Base-by-base conservation (phyloP, 805 yeast species). In the Yamadazyma endophytica region DNA sequence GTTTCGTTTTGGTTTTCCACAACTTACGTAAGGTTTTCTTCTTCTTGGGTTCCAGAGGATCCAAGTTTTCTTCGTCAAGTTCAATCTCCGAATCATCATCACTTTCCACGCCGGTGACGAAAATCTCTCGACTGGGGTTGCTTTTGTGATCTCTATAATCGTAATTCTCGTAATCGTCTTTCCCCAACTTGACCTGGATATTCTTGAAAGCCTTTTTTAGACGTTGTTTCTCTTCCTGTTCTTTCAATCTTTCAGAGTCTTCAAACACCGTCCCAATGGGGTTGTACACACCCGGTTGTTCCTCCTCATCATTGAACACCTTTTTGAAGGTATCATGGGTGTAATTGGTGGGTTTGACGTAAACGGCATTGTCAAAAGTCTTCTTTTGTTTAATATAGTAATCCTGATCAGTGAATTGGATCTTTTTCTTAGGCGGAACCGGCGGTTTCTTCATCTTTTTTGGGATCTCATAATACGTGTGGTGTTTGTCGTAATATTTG, bases 231-330 rank as follows among this genome's bases (percentile, higher is more conserved):
- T 50, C 44, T 9, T 47, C 50, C 13, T 41, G 44, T 17, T 43
- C 47, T 33, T 27, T 35, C 9, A 36, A n/a, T 28, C 39, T 43
- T 14, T 40, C 50, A 0, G 50, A 44, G 15, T 49, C 55, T 21
- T 58, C 56, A 39, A 66, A 66, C 5, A 66, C 70, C 23, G 49
- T 43, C 32, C 63, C 68, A 40, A 58, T 58, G 2, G 72, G 72
- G 34, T 61, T 64, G 29, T 58, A 56, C 24, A 46, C 47, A 21
- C 47, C 54, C 21, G 41, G 38, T 13, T 44, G 47, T 29, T 61
- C 65, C 5, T 57, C 54, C 15, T 46, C 46, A 24, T 57, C 56
- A 9, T 41, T 39, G 35, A 65, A 64, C 4, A 65, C 67, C 5
- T 64, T 64, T 15, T 44, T 37, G 38, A 64, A 62, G 1, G 69